These are phyloP conservation scores for Thraustotheca clavata DNA, from an alignment of 352 stramenopile species.

Conservation along the genomic window DNA sequence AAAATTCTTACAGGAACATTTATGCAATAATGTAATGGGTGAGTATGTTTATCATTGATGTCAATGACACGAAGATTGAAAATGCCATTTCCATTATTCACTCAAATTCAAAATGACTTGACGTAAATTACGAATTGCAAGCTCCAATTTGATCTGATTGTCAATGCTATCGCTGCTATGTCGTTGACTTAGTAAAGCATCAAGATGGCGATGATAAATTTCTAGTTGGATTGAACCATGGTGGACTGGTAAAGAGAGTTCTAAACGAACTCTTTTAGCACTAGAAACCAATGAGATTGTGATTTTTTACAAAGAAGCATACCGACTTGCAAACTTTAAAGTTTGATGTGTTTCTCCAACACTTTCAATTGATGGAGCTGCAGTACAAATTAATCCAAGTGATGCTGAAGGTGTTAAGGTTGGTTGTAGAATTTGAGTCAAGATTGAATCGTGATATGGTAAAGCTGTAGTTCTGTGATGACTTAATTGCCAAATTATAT, in stretches of 20 bases:
- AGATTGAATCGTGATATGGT: slow-evolving; percentile 7
- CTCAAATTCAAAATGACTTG: background rate
- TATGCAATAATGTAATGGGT: too few relatives aligned
- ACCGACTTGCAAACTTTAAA: slow-evolving; percentile 13
- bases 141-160: background rate
- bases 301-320: background rate
- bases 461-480: background rate
- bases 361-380: background rate
- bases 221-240: background rate
- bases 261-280: background rate
- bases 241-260: background rate
- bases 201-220: background rate
- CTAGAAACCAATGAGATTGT: background rate
- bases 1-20: too few relatives aligned
- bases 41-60: too few relatives aligned
- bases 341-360: slow-evolving; percentile 14
- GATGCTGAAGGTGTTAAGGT: background rate
- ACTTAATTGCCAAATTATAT: slow-evolving; percentile 13
- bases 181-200: background rate
- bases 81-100: too few relatives aligned
- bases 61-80: too few relatives aligned
- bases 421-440: slow-evolving; percentile 9
- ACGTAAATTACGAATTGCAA: background rate
- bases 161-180: background rate
- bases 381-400: background rate